Percentiles rank a stretch among this genome's conserved stretches.
Conservation (phyloP, 129 eudicot species). For the Lactuca sativa region DNA sequence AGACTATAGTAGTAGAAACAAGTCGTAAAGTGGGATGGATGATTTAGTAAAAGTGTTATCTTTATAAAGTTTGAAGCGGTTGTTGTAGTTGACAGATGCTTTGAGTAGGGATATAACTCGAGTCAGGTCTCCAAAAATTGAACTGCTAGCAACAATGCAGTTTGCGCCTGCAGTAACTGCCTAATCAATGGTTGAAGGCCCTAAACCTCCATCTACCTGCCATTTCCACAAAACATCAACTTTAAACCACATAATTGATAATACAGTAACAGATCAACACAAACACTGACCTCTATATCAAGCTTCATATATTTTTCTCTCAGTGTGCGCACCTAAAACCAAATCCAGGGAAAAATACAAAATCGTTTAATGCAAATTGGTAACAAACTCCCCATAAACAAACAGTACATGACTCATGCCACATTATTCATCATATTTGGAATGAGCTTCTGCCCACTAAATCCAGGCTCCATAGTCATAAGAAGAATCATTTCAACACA, state of each 20-base stretch:
- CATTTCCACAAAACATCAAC: background rate
- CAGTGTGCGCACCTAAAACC: slow-evolving; percentile 62
- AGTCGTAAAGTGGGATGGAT: too few species aligned
- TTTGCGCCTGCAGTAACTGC: slow-evolving; percentile 94
- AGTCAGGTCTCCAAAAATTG: slow-evolving; percentile 88
- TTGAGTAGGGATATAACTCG: slow-evolving; percentile 65
- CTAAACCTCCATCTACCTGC: slow-evolving; percentile 99
- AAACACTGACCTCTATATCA: slow-evolving; percentile 72
- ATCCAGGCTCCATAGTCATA: slow-evolving; percentile 97
- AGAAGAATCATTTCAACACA: slow-evolving; percentile 95
- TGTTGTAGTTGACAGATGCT: slow-evolving; percentile 46
- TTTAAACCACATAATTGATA: too few species aligned
- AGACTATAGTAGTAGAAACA: background rate
- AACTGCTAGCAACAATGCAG: slow-evolving; percentile 97
- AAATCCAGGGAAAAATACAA: background rate
- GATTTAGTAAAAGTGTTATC: background rate
- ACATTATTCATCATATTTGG: slow-evolving; percentile 97
- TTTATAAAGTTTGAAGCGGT: slow-evolving; percentile 1
- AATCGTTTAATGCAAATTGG: too few species aligned
- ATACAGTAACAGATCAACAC: too few species aligned
- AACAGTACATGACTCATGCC: background rate
- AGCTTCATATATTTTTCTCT: slow-evolving; percentile 72
- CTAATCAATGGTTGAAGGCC: slow-evolving; percentile 77
- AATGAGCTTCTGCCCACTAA: slow-evolving; percentile 97
- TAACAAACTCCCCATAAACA: too few species aligned